Percentiles rank a stretch among this genome's conserved stretches.
phyloP scores from a whole-genome alignment of 2,329 filamentous ascomycete genomes.

The Aspergillus oerlinghausenensis region DNA sequence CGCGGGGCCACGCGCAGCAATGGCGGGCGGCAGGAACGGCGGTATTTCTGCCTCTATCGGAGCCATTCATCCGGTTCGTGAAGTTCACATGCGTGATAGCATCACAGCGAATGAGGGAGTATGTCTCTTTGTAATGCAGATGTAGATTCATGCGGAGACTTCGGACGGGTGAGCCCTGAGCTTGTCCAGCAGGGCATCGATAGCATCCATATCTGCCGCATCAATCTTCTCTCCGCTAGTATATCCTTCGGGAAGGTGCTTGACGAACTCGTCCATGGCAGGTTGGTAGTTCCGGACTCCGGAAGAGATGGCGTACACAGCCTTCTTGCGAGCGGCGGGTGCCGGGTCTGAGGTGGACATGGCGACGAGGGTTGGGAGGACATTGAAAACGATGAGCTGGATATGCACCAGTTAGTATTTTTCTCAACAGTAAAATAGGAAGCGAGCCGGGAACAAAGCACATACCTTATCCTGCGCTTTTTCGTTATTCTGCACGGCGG shows the following conservation, averaged over 20 bases:
- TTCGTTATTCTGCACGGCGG: constrained; percentile 93
- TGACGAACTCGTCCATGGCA: constrained; percentile 60
- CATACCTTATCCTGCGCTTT: constrained; percentile 70
- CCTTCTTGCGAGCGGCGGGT: constrained; percentile 72
- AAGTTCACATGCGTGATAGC: background rate
- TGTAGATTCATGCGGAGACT: constrained; percentile 21
- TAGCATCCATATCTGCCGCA: constrained; percentile 78
- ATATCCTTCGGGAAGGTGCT: constrained; percentile 59
- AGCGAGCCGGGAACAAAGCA: constrained; percentile 1
- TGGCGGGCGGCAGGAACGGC: background rate
- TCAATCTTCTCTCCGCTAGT: constrained; percentile 61
- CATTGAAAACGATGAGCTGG: constrained; percentile 56
- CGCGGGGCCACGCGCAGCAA: background rate
- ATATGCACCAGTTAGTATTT: background rate
- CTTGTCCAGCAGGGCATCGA: constrained; percentile 68
- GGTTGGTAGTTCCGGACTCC: constrained; percentile 86
- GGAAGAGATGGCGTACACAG: constrained; percentile 81
- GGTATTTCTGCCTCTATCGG: background rate
- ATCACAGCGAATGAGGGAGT: background rate
- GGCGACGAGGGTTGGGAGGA: constrained; percentile 64
- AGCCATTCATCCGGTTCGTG: background rate
- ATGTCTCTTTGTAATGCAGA: background rate
- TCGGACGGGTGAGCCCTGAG: constrained; percentile 49
- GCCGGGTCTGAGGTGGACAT: constrained; percentile 59
- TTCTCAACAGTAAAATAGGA: background rate